These are phyloP conservation scores for Botryotinia narcissicola DNA, from an alignment of 2,329 filamentous ascomycete genomes.

Conservation along the genomic window DNA sequence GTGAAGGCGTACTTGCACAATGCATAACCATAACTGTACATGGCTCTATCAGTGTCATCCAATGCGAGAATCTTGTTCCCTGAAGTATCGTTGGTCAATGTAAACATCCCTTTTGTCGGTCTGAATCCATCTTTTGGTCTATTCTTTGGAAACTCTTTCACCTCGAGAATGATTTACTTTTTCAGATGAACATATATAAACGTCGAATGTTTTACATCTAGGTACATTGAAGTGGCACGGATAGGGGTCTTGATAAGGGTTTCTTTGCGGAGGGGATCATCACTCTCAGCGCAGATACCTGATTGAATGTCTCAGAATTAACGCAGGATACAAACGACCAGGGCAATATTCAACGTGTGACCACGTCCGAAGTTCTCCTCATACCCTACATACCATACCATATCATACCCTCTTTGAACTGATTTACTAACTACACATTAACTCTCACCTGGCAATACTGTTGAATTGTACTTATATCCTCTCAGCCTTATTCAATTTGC, in stretches of 20 bases:
- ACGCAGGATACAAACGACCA: slow-evolving; percentile 12
- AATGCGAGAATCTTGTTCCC: slow-evolving; percentile 9
- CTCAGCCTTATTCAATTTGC: background rate
- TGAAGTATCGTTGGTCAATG: slow-evolving; percentile 8
- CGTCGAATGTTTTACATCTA: background rate
- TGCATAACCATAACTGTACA: background rate
- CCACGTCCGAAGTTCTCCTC: slow-evolving; percentile 9
- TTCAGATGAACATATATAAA: slow-evolving; percentile 2
- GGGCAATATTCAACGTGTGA: slow-evolving; percentile 13
- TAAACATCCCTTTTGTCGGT: background rate
- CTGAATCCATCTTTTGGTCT: background rate
- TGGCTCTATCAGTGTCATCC: background rate
- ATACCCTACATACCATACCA: slow-evolving; percentile 19
- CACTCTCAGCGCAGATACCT: slow-evolving; percentile 11
- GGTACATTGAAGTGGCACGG: background rate
- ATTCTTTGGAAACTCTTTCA: background rate
- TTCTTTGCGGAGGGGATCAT: slow-evolving; percentile 7
- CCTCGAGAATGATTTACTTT: background rate
- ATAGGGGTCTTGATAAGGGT: slow-evolving; percentile 14
- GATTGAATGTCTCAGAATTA: slow-evolving; percentile 17
- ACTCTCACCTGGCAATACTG: background rate
- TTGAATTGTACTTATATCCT: slow-evolving; percentile 13
- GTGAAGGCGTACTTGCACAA: slow-evolving; percentile 8
- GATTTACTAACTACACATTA: slow-evolving; percentile 19
- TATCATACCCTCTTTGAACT: background rate